Conservation (phyloP, 2,329 filamentous ascomycete genomes). For the Fonsecaea multimorphosa region DNA sequence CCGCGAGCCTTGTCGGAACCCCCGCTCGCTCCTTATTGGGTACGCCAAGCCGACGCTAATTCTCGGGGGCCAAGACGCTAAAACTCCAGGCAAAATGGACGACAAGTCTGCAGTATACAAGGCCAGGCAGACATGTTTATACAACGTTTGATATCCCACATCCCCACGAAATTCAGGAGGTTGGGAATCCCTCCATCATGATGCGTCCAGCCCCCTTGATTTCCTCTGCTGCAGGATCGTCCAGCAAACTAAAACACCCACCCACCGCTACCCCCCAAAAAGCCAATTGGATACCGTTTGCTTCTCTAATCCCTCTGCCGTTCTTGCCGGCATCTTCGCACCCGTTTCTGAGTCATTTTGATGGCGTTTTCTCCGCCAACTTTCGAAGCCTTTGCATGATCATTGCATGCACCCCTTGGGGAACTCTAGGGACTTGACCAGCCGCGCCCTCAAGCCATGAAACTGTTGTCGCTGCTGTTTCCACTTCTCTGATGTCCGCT, state of each 20-base stretch:
- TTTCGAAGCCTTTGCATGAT: neutral
- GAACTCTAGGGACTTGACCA: neutral
- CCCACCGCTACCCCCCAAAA: neutral
- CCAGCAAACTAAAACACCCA: neutral
- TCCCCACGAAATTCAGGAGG: slow-evolving; percentile 23
- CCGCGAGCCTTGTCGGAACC: too few species aligned
- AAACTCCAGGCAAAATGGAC: slow-evolving; percentile 27
- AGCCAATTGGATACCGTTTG: slow-evolving; percentile 4
- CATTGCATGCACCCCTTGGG: neutral
- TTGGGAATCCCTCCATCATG: slow-evolving; percentile 16
- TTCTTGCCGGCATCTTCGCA: neutral
- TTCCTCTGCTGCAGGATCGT: neutral
- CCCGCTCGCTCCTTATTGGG: neutral
- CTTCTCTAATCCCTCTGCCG: neutral
- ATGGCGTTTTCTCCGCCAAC: neutral
- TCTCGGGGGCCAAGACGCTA: neutral
- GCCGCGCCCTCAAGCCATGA: slow-evolving; percentile 14
- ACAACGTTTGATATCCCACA: slow-evolving; percentile 22
- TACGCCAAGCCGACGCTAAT: slow-evolving; percentile 1
- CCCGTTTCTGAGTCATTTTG: slow-evolving; percentile 3
- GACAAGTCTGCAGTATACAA: slow-evolving; percentile 26
- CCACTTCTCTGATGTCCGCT: slow-evolving; percentile 16
- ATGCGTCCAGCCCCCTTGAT: neutral
- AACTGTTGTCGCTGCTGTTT: slow-evolving; percentile 16
- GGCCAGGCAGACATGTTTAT: slow-evolving; percentile 26